Evolutionary conservation across 139 green algal species (phyloP), one percentile per base, ranked within the genome.

Genomic region (Deuterostichococcus epilithicus): DNA sequence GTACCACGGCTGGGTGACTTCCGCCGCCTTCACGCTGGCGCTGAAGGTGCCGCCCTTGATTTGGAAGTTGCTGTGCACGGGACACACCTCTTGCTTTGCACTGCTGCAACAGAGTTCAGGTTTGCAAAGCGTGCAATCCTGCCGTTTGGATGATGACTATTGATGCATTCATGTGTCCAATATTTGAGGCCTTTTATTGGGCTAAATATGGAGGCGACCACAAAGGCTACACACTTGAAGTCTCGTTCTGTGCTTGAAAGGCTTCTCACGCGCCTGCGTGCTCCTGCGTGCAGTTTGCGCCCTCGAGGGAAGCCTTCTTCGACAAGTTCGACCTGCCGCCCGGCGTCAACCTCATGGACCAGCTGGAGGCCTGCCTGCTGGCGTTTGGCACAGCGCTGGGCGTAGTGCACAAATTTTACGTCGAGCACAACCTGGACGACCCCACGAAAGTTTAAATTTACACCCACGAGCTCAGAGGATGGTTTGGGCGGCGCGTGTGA

Each of bases 1-100:
- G 35, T 95, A 80, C 80, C 91, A 95, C 76, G 91, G 91, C 68
- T 94, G 91, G 82, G 83, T 94, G 3, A 89, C 85, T 1, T 90
- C 87, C 5, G 84, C 75, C 30, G 91, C 90, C 1, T 94, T 94
- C 76, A 87, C 76, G 23, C 81, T 94, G 0, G 84, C 82, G 2
- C 74, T 89, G 2, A 89, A 89, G 69, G 80, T 89, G 25, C 73
- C n/a, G n/a, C n/a, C n/a, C n/a, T n/a, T n/a, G n/a, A n/a, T n/a
- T n/a, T n/a, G n/a, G n/a, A n/a, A n/a, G n/a, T n/a, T n/a, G n/a
- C n/a, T n/a, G n/a, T n/a, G n/a, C n/a, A n/a, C n/a, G 39, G 5
- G 26, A 28, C n/a, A 28, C 37, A 23, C 63, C n/a, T 13, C 5
- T 35, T 22, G 30, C 63, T 20, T 10, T 6, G 59, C 25, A n/a